Percentiles rank a stretch among this genome's conserved stretches.
These are phyloP conservation scores for Vaccinium vitisidaea DNA, from an alignment of 148 eudicot genomes.

Conservation along the genomic window DNA sequence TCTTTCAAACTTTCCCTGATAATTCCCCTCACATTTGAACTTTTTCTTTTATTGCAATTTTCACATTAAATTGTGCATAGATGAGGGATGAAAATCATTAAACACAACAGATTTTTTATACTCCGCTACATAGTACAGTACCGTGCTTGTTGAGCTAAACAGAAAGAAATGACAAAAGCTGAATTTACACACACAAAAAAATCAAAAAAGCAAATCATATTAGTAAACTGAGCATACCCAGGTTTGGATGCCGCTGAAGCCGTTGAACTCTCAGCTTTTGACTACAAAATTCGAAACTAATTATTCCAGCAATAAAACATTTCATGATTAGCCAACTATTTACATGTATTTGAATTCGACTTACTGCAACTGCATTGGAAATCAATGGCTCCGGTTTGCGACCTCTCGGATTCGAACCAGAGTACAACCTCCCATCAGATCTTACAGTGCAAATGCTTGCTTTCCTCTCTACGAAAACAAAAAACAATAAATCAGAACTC, in stretches of 20 bases:
- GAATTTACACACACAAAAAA: not conserved
- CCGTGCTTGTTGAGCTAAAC: not conserved
- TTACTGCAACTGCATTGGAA: conserved; percentile 69
- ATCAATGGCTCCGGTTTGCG: conserved; percentile 37
- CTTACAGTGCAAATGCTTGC: conserved; percentile 32
- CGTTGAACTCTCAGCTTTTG: conserved; percentile 43
- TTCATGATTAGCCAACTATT: not conserved
- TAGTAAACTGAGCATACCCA: conserved; percentile 36
- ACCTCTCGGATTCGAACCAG: conserved; percentile 23
- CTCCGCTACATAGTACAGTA: too few species aligned
- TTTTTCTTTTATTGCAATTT: too few species aligned
- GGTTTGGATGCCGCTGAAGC: conserved; percentile 48
- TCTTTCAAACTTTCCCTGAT: too few species aligned
- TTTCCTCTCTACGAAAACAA: conserved; percentile 40
- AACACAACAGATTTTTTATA: too few species aligned
- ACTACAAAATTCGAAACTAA: conserved; percentile 27
- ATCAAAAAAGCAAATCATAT: not conserved
- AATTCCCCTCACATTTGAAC: too few species aligned
- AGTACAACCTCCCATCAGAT: conserved; percentile 39
- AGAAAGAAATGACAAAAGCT: not conserved
- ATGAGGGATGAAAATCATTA: too few species aligned
- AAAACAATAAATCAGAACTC: not conserved
- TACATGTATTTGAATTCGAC: conserved; percentile 3
- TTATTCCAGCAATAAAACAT: not conserved
- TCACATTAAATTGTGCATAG: too few species aligned